phyloP scores from a whole-genome alignment of 495 filamentous ascomycete genomes.

The Acidomyces sp. region DNA sequence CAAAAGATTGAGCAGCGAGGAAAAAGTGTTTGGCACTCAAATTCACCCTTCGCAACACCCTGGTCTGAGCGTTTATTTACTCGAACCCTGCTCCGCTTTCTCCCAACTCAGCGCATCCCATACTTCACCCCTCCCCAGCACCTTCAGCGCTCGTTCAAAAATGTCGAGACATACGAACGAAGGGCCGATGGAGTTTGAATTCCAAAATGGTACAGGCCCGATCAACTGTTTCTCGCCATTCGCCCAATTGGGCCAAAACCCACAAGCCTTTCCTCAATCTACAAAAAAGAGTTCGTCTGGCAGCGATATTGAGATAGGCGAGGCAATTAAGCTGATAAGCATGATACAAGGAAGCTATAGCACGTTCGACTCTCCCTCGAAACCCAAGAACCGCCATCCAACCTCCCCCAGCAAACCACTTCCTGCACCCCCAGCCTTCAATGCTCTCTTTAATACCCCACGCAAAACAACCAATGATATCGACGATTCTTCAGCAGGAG shows the following conservation, averaged over 20 bases:
- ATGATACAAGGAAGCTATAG: constrained; percentile 36
- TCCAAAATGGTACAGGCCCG: constrained; percentile 41
- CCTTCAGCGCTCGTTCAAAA: no score
- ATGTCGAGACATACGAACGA: constrained; percentile 15
- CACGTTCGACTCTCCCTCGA: constrained; percentile 27
- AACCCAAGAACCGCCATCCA: constrained; percentile 31
- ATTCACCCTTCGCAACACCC: no score
- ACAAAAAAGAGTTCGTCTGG: constrained; percentile 15
- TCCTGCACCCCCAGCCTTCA: constrained; percentile 39
- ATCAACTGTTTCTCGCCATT: constrained; percentile 48
- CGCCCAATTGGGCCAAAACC: constrained; percentile 33
- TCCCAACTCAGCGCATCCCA: no score
- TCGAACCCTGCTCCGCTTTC: no score
- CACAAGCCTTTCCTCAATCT: constrained; percentile 25
- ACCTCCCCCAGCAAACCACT: constrained; percentile 36
- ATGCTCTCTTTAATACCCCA: constrained; percentile 65
- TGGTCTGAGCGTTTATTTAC: no score
- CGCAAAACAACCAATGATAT: constrained; percentile 59
- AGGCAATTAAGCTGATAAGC: background rate
- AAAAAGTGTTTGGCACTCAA: no score
- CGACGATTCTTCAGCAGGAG: constrained; percentile 64
- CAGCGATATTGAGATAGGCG: constrained; percentile 15
- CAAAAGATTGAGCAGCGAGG: no score
- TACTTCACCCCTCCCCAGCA: no score
- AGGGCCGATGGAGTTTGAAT: constrained; percentile 57